Evolutionary conservation across 331 rosid genomes (phyloP), one percentile per base, ranked within the genome.

Genomic region (Phaseolus coccineus): DNA sequence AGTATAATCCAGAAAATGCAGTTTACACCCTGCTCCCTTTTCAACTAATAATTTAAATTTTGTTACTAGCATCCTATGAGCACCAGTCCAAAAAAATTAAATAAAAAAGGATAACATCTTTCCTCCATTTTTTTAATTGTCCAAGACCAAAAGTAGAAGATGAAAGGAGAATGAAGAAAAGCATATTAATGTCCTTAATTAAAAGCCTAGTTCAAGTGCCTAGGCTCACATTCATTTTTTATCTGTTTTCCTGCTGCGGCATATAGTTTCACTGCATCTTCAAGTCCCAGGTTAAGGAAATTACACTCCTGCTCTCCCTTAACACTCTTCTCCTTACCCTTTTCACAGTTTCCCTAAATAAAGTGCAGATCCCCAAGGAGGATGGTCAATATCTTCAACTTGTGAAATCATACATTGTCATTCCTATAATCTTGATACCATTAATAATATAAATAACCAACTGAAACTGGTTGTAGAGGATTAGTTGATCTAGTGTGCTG

Each of bases 1-100:
- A 57, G 53, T 63, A 28, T 57, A 71, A 63, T 6, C 42, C 53
- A 59, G 56, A 85, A 37, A 71, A 74, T 56, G 56, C 73, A 74
- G 70, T 52, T 65, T 50, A 63, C 4, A 35, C 30, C 65, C 52
- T 28, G 74, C 28, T 58, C 40, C 11, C 47, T 40, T 50, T 42
- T 2, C 9, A 59, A 58, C 52, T n/a, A 68, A 50, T 42, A 65
- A 59, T 56, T 64, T 4, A 27, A 46, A 44, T 4, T 3, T 31
- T 19, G 14, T 12, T 27, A 37, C 7, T 8, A 48, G 24, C 30
- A 64, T 37, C 70, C 16, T 8, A 37, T 8, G 16, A 64, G 9
- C 50, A n/a, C 52, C 51, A 3, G n/a, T 39, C 9, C 67, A 68
- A 33, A 33, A 63, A 8, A 35, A 37, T 6, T 37, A 37, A 37